These are phyloP conservation scores for Arabidopsis thaliana DNA, from an alignment of 345 rosid genomes.

Conservation along the genomic window TAIR10.1 NC_003074.8:9127501-9128000, in stretches of 20 bases:
- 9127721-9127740: not conserved
- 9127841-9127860: constrained; percentile 68
- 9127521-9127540: constrained; percentile 73
- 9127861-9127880: constrained; percentile 70
- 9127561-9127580: not conserved
- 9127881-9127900: constrained; percentile 58
- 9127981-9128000: constrained; percentile 62
- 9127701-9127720: not conserved
- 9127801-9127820: too few relatives aligned
- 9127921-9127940: constrained; percentile 74
- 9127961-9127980: constrained; percentile 63
- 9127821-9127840: constrained; percentile 48
- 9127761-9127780: not conserved
- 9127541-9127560: constrained; percentile 22
- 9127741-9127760: not conserved
- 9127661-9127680: not conserved
- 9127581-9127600: not conserved
- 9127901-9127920: constrained; percentile 61
- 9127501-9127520: constrained; percentile 70
- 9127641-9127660: not conserved
- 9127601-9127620: not conserved
- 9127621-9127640: not conserved
- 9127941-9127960: constrained; percentile 76
- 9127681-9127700: not conserved
- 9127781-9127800: not conserved